phyloP scores from a whole-genome alignment of 2,329 filamentous ascomycete species.

The Colletotrichum sp. region DNA sequence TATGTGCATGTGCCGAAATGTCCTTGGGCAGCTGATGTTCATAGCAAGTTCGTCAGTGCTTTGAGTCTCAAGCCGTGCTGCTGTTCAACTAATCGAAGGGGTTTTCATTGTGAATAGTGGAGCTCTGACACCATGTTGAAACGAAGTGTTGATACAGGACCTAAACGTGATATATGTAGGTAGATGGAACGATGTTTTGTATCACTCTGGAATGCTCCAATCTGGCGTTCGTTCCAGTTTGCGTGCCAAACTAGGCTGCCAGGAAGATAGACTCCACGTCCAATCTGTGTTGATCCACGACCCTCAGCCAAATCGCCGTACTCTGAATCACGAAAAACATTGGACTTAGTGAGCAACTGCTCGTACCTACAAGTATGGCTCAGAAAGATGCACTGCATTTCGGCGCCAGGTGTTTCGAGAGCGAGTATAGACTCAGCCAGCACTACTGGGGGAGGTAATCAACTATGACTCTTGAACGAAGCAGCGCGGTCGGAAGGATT shows the following conservation, averaged over 20 bases:
- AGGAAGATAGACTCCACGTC: fast-evolving
- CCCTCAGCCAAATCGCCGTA: too few species aligned
- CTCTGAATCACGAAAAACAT: too few species aligned
- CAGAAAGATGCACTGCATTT: background rate
- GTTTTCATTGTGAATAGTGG: fast-evolving
- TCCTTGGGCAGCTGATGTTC: background rate
- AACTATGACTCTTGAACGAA: background rate
- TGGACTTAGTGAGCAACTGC: background rate
- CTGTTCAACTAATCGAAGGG: background rate
- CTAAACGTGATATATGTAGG: background rate
- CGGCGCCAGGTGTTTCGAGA: background rate
- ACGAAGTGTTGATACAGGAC: background rate
- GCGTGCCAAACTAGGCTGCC: too few species aligned
- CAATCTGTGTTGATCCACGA: too few species aligned
- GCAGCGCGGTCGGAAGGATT: background rate
- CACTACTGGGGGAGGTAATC: background rate
- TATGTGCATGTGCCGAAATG: background rate
- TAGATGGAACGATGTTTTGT: too few species aligned
- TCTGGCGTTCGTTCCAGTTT: too few species aligned
- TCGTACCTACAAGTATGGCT: background rate
- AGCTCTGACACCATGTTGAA: background rate
- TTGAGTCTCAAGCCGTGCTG: background rate
- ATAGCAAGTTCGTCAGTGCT: background rate
- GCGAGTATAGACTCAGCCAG: background rate
- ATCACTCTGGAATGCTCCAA: too few species aligned